A percentile compares a stretch with the other conserved stretches of the same genome.
Evolutionary conservation across 2,329 filamentous ascomycete genomes (phyloP).

Genomic region (Cladorrhinum sp.): DNA sequence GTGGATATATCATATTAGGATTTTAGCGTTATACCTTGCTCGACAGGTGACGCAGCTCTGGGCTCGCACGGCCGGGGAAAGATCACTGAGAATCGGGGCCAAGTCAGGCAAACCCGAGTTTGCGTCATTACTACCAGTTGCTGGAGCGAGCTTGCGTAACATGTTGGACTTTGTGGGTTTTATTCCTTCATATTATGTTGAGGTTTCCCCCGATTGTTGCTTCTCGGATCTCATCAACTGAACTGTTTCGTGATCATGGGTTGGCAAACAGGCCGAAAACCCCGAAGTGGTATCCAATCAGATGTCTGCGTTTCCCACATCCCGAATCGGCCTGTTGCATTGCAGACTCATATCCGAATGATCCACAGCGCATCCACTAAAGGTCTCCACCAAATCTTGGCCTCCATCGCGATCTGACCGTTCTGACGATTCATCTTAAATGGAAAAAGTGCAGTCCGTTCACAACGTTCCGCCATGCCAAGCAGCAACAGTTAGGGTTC

Average conservation of each 20-base stretch:
- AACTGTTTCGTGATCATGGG: no score
- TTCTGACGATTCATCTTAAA: neutral
- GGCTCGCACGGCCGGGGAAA: neutral
- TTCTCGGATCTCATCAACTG: no score
- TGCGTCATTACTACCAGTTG: neutral
- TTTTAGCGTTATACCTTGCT: slow-evolving; percentile 1
- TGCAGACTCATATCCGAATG: neutral
- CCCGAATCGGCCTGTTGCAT: neutral
- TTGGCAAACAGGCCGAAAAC: neutral
- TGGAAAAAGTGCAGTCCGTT: neutral
- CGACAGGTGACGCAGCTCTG: slow-evolving; percentile 53
- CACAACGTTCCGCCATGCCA: neutral
- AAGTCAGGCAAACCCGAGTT: neutral
- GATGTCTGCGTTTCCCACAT: neutral
- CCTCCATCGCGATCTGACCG: neutral
- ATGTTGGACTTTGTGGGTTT: neutral
- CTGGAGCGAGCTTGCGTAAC: neutral
- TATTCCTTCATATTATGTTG: no score
- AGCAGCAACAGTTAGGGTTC: neutral
- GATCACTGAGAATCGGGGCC: neutral
- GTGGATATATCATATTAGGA: no score
- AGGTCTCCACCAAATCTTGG: neutral
- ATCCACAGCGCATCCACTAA: neutral
- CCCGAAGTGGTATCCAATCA: neutral
- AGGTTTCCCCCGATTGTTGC: no score